Conservation (phyloP, 2,329 filamentous ascomycete genomes). For the Colletotrichum melonis region DNA sequence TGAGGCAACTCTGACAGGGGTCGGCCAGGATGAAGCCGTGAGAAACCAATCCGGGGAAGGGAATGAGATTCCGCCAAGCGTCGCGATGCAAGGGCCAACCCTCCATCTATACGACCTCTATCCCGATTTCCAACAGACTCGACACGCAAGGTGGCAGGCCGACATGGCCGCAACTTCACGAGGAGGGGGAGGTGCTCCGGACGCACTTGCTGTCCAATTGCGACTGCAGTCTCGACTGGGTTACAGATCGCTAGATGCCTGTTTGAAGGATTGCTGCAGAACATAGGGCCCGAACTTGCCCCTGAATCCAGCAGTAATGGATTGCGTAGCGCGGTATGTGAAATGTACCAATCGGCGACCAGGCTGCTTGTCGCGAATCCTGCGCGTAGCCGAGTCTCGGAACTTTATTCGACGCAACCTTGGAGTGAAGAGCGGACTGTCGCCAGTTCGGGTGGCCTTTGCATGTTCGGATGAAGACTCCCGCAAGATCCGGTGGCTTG, state of each 20-base stretch:
- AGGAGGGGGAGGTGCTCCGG: background rate
- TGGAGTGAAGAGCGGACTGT: background rate
- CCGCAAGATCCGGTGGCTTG: too few species aligned
- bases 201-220: background rate
- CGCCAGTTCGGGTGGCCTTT: background rate
- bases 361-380: background rate
- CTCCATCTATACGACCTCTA: background rate
- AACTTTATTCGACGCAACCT: background rate
- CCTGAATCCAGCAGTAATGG: background rate
- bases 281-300: background rate
- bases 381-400: background rate
- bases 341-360: background rate
- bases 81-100: background rate
- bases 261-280: background rate
- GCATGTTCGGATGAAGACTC: background rate
- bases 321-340: background rate
- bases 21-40: background rate
- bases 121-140: background rate
- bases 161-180: background rate
- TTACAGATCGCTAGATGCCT: constrained; percentile 2
- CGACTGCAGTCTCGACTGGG: background rate
- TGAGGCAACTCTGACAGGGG: background rate
- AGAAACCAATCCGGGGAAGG: constrained; percentile 9
- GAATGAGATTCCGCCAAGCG: background rate
- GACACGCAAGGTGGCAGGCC: background rate